Percentiles rank a stretch among this genome's conserved stretches.
Conservation (phyloP, 179 eudicot genomes). For the Monotropa hypopitys region DNA sequence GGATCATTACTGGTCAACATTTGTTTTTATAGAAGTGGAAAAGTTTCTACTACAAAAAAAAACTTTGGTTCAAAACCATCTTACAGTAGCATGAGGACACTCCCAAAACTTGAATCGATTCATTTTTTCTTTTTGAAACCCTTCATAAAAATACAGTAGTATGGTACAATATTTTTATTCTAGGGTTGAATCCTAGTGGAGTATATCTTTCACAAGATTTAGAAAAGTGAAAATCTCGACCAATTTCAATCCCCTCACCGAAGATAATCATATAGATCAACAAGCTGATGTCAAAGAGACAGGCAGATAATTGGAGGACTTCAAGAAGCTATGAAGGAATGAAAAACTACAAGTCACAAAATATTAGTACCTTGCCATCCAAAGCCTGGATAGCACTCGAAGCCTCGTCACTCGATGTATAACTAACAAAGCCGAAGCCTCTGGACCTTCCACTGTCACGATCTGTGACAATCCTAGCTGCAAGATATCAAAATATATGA, state of each 20-base stretch:
- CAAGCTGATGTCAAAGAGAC: not conserved
- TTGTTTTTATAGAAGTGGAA: not conserved
- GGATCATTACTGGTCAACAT: not conserved
- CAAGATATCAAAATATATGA: not conserved
- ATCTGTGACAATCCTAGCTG: constrained; percentile 3
- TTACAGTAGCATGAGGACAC: not conserved
- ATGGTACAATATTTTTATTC: not conserved
- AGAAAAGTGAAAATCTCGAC: not conserved
- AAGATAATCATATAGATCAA: not conserved
- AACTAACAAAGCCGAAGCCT: constrained; percentile 5
- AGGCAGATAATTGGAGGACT: not conserved
- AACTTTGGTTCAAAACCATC: not conserved
- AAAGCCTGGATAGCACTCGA: constrained; percentile 7
- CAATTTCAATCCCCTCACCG: not conserved
- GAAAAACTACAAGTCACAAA: not conserved
- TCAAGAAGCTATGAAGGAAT: not conserved
- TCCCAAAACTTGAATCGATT: not conserved
- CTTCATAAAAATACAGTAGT: not conserved
- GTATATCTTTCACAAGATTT: not conserved
- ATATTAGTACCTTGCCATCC: constrained; percentile 1
- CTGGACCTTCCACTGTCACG: constrained; percentile 4
- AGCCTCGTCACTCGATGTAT: constrained; percentile 7
- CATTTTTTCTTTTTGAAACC: not conserved
- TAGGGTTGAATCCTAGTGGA: not conserved
- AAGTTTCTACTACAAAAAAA: not conserved